phyloP scores from a whole-genome alignment of 352 stramenopile species.

The Pythium aphanidermatum region DNA sequence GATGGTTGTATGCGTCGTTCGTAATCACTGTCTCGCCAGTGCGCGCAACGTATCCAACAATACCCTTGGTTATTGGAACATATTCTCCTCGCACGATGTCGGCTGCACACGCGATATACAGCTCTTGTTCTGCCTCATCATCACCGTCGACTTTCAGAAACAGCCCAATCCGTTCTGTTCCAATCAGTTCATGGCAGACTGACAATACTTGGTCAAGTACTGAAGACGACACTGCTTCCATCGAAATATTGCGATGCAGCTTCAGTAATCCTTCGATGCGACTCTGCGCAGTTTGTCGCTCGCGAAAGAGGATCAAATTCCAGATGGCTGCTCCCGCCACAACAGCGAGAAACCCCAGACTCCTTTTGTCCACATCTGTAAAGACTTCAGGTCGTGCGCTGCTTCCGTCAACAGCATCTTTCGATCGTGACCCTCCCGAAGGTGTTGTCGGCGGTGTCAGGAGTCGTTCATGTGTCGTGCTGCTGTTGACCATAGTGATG shows the following conservation, averaged over 20 bases:
- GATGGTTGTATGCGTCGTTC: constrained; percentile 58
- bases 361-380: constrained; percentile 35
- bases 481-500: constrained; percentile 18
- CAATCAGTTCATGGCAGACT: constrained; percentile 66
- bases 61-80: constrained; percentile 60
- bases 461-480: no score
- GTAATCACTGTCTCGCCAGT: constrained; percentile 64
- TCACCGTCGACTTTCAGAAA: constrained; percentile 66
- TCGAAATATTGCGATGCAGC: constrained; percentile 66
- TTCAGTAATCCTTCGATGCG: constrained; percentile 67
- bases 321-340: constrained; percentile 58
- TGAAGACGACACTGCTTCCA: constrained; percentile 48
- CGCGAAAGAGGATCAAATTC: constrained; percentile 56
- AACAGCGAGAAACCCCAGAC: constrained; percentile 50
- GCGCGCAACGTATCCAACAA: constrained; percentile 57
- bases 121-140: constrained; percentile 43
- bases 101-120: constrained; percentile 54
- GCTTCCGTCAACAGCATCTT: no score
- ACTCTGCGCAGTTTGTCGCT: constrained; percentile 56
- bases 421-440: no score
- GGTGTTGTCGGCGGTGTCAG: no score
- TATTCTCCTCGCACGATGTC: constrained; percentile 64
- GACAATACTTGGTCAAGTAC: constrained; percentile 60
- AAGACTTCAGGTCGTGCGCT: constrained; percentile 22
- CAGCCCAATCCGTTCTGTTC: constrained; percentile 57